phyloP scores from a whole-genome alignment of 805 yeast genomes.

The Yarrowia alimentaria region DNA sequence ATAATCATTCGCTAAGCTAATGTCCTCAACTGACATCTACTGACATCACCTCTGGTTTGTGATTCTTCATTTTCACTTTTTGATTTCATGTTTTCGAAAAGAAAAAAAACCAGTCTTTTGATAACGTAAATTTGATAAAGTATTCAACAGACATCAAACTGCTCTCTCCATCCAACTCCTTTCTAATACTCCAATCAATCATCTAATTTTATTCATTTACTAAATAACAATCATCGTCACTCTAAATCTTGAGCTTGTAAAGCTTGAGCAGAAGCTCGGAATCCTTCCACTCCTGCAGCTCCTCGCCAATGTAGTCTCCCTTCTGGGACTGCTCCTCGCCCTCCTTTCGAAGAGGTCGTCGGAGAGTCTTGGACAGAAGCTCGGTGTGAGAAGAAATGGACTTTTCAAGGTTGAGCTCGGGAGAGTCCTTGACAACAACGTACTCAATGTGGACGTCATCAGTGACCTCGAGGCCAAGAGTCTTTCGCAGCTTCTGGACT shows the following conservation, averaged over 20 bases:
- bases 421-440: constrained; percentile 56
- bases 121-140: too few species aligned
- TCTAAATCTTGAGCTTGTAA: constrained; percentile 21
- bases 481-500: constrained; percentile 95
- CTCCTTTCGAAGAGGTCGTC: constrained; percentile 55
- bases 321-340: constrained; percentile 44
- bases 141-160: too few species aligned
- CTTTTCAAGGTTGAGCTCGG: constrained; percentile 42
- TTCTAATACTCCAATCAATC: not conserved
- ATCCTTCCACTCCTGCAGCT: constrained; percentile 62
- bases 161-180: too few species aligned
- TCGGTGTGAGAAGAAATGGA: constrained; percentile 65
- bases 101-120: too few species aligned
- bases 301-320: constrained; percentile 67
- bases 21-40: too few species aligned
- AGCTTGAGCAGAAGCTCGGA: constrained; percentile 22
- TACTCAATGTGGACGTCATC: constrained; percentile 92
- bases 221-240: not conserved
- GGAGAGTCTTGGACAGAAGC: constrained; percentile 73
- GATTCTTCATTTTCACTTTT: too few species aligned
- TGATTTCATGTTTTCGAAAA: too few species aligned
- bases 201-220: not conserved
- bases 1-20: too few species aligned
- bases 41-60: too few species aligned
- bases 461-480: constrained; percentile 89